Evolutionary conservation across 2,329 filamentous ascomycete species (phyloP).

Genomic region (Pestalotiopsis sp.): DNA sequence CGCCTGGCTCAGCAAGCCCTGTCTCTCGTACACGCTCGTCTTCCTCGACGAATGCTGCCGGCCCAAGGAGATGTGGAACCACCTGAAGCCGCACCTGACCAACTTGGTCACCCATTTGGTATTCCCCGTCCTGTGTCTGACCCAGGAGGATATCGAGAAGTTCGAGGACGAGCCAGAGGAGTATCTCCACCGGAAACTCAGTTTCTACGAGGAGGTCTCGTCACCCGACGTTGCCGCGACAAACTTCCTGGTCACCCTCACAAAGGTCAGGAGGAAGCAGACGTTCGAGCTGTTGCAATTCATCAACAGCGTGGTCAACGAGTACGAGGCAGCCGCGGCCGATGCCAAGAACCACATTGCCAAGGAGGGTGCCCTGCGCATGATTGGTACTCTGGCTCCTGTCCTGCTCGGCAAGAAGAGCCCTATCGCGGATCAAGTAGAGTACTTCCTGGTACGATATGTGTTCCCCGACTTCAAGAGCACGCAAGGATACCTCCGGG

Average conservation of each 20-base stretch:
- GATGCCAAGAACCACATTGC: constrained; percentile 91
- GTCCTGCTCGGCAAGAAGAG: constrained; percentile 98
- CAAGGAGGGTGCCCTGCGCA: constrained; percentile 93
- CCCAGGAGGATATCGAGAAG: constrained; percentile 87
- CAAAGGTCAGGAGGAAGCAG: constrained; percentile 92
- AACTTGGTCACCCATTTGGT: constrained; percentile 92
- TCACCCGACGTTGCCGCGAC: constrained; percentile 93
- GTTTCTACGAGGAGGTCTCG: constrained; percentile 96
- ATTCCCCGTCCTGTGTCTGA: constrained; percentile 92
- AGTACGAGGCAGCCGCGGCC: constrained; percentile 81
- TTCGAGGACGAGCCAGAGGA: constrained; percentile 95
- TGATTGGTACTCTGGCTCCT: constrained; percentile 93
- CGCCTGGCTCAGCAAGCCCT: constrained; percentile 91
- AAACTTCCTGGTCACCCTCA: constrained; percentile 93
- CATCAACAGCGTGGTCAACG: constrained; percentile 91
- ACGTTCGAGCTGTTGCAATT: constrained; percentile 94
- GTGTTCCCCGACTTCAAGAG: constrained; percentile 98
- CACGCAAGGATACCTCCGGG: constrained; percentile 86
- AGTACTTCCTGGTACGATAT: constrained; percentile 97
- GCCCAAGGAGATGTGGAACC: constrained; percentile 94
- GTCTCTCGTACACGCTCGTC: constrained; percentile 87
- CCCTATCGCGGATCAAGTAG: constrained; percentile 94
- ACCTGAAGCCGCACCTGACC: constrained; percentile 90
- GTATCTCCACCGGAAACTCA: constrained; percentile 94
- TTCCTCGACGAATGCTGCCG: constrained; percentile 97